Base-by-base conservation (phyloP, 495 filamentous ascomycete species). In the Hypoxylon lienhwacheense region DNA sequence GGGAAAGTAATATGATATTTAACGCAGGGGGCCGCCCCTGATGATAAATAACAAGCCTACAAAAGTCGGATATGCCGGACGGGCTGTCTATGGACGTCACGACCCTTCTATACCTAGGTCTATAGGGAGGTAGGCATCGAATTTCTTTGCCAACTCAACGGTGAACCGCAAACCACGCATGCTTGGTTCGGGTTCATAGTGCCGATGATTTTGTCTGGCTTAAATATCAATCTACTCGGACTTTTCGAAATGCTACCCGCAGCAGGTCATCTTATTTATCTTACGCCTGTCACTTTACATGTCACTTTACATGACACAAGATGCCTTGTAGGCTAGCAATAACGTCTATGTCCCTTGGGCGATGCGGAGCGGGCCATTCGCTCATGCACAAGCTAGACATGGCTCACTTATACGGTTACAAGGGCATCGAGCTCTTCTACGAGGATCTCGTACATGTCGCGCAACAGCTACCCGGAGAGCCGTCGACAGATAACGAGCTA, bases 381-480 rank as follows among this genome's bases (percentile, higher is more conserved):
- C 76, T 92, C 11, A 69, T 71, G 4, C 63, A 75, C 60, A 91
- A 90, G 66, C 76, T 95, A 17, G 76, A 81, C 48, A 77, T 80
- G 61, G 87, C 89, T 11, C 71, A 79, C 12, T 70, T 72, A 25
- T 76, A 86, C 53, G 86, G 86, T 14, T 84, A 86, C 67, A 66
- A 79, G 51, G 88, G 84, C 31, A 82, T 91, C 57, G 89, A 92
- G 67, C 75, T 90, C 25, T 90, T 90, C 75, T 83, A 85, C 66
- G 89, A 92, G 69, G 89, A 95, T 69, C 79, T 91, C 22, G 72
- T 80, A 53, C 78, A 82, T 62, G 56, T 87, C 20, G 85, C 85
- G 5, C 50, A 59, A 4, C 61, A 58, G 11, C 40, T 70, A 3
- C 66, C 71, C 7, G 50, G 67, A 31, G 40, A 43, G 25, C 53